Percentiles rank a stretch among this genome's conserved stretches.
Evolutionary conservation across 441 rosid species (phyloP).

Genomic region (Euphorbia celastroides): DNA sequence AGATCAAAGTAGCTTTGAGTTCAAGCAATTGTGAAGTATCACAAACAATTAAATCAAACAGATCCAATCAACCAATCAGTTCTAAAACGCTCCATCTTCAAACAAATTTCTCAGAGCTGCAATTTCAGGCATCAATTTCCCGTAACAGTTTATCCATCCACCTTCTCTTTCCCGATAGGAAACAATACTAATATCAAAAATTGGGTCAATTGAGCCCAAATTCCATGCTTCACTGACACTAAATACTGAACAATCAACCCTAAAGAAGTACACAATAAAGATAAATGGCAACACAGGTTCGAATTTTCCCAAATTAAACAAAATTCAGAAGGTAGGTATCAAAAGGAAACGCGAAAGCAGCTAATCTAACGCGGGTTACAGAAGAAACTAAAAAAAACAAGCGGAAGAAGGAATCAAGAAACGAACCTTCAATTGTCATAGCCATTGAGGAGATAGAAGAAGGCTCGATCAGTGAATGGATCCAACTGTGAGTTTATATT

Average conservation of each 20-base stretch:
- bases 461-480: not conserved
- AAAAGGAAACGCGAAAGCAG: not conserved
- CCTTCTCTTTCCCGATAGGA: not conserved
- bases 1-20: not conserved
- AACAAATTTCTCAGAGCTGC: not conserved
- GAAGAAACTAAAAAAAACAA: not conserved
- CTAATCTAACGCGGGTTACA: not conserved
- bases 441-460: not conserved
- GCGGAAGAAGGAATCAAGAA: not conserved
- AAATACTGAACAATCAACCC: constrained; percentile 7
- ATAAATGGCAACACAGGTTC: not conserved
- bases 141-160: not conserved
- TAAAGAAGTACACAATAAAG: not conserved
- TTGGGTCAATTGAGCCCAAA: constrained; percentile 2
- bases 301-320: constrained; percentile 6
- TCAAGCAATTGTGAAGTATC: not conserved
- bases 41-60: not conserved
- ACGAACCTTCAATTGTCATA: constrained; percentile 67
- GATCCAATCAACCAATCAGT: not conserved
- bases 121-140: not conserved
- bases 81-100: not conserved
- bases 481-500: not conserved
- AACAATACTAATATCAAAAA: not conserved
- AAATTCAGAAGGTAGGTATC: not conserved
- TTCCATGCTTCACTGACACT: not conserved